phyloP scores from a whole-genome alignment of 768 basidiomycete genomes.

The Termitomyces sp. region DNA sequence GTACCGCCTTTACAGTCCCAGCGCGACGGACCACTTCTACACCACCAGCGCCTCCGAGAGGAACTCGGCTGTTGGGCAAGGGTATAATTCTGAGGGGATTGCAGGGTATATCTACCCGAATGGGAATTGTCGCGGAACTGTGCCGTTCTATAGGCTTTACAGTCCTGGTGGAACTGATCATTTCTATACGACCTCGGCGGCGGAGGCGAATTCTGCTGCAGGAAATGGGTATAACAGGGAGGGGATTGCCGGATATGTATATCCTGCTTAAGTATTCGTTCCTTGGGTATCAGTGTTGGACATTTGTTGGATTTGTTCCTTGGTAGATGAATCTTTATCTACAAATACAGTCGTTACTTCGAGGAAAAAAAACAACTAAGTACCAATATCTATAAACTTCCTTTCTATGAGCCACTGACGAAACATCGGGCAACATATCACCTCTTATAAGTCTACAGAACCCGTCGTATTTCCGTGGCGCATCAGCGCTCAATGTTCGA shows the following conservation, averaged over 20 bases:
- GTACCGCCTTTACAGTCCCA: slow-evolving; percentile 18
- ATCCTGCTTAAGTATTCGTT: not conserved
- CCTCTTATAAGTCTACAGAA: too few species aligned
- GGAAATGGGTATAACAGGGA: slow-evolving; percentile 7
- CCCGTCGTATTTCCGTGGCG: not conserved
- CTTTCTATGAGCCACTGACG: too few species aligned
- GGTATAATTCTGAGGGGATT: slow-evolving; percentile 15
- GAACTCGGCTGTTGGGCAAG: slow-evolving; percentile 7
- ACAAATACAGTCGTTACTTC: not conserved
- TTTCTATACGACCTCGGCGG: slow-evolving; percentile 19
- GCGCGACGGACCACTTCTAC: slow-evolving; percentile 19
- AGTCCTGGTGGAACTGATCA: slow-evolving; percentile 15
- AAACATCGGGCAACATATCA: too few species aligned
- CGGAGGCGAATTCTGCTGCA: slow-evolving; percentile 3
- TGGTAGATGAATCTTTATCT: too few species aligned
- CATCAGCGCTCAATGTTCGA: not conserved
- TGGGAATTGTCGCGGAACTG: slow-evolving; percentile 1
- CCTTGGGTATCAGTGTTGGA: too few species aligned
- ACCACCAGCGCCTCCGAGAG: slow-evolving; percentile 16
- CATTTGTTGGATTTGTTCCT: too few species aligned
- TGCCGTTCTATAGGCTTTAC: slow-evolving; percentile 19
- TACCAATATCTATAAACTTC: too few species aligned
- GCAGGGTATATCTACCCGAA: slow-evolving; percentile 18
- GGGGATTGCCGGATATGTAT: slow-evolving; percentile 12
- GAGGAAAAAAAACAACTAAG: too few species aligned